A percentile compares a stretch with the other conserved stretches of the same genome.
Evolutionary conservation across 202 grass and related monocot genomes (phyloP).

Genomic region (Thinopyrum obtusiflorum): DNA sequence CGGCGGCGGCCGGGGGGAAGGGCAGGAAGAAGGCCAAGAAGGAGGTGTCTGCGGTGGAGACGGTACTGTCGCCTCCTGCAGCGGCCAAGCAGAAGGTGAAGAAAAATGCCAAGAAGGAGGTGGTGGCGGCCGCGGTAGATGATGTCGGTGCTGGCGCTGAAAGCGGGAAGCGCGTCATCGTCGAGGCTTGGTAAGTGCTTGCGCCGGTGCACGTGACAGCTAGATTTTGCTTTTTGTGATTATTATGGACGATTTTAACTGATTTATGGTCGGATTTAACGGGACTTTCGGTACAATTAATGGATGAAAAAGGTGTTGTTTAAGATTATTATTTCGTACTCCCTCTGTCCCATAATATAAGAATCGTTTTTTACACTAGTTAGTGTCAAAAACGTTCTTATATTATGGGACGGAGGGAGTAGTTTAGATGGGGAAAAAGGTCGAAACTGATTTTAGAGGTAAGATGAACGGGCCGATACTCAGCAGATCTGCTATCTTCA

Average conservation of each 20-base stretch:
- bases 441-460: not conserved
- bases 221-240: not conserved
- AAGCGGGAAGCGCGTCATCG: slow-evolving; percentile 41
- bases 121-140: not conserved
- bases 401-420: no score
- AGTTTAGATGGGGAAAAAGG: not conserved
- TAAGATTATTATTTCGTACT: not conserved
- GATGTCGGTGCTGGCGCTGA: not conserved
- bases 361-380: no score
- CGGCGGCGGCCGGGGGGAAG: not conserved
- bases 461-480: not conserved
- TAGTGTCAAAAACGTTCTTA: no score
- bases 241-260: not conserved
- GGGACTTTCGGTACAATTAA: not conserved
- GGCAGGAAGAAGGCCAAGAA: slow-evolving; percentile 33
- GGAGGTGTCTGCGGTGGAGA: not conserved
- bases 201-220: not conserved
- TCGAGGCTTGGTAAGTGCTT: slow-evolving; percentile 70
- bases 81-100: slow-evolving; percentile 21
- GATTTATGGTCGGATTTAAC: not conserved
- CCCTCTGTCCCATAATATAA: no score
- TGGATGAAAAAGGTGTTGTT: not conserved
- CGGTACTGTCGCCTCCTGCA: not conserved
- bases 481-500: not conserved
- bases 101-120: slow-evolving; percentile 26